A percentile compares a stretch with the other conserved stretches of the same genome.
Evolutionary conservation across 768 basidiomycete genomes (phyloP).

Genomic region (Suillus tomentosus): DNA sequence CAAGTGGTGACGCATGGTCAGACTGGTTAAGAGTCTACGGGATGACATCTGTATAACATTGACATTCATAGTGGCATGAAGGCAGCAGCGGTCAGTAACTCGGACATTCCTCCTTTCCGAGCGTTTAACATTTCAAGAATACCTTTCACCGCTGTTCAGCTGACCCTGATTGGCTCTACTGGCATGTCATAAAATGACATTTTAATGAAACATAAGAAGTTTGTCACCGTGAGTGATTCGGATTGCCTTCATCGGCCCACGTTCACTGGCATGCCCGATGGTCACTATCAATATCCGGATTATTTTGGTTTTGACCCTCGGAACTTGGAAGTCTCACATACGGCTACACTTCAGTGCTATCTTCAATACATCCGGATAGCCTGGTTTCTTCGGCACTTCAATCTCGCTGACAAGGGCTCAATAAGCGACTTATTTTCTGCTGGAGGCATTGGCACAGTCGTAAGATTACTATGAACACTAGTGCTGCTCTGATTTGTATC

Average conservation of each 20-base stretch:
- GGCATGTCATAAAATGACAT: background rate
- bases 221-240: background rate
- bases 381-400: constrained; percentile 3
- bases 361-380: constrained; percentile 2
- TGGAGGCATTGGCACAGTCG: constrained; percentile 4
- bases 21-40: too few species aligned
- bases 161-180: background rate
- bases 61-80: background rate
- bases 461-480: constrained; percentile 8
- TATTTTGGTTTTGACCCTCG: constrained; percentile 2
- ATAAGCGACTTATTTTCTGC: constrained; percentile 9
- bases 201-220: background rate
- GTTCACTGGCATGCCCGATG: background rate
- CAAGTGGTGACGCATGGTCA: too few species aligned
- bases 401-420: background rate
- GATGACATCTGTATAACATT: too few species aligned
- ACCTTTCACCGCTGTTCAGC: constrained; percentile 2
- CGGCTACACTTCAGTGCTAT: constrained; percentile 7
- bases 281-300: constrained; percentile 10
- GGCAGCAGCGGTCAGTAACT: background rate
- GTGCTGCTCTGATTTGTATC: constrained; percentile 3
- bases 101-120: background rate
- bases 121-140: constrained; percentile 1
- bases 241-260: background rate
- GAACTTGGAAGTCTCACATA: constrained; percentile 9